Conservation (phyloP, 345 rosid species). For the Corchorus capsularis region DNA sequence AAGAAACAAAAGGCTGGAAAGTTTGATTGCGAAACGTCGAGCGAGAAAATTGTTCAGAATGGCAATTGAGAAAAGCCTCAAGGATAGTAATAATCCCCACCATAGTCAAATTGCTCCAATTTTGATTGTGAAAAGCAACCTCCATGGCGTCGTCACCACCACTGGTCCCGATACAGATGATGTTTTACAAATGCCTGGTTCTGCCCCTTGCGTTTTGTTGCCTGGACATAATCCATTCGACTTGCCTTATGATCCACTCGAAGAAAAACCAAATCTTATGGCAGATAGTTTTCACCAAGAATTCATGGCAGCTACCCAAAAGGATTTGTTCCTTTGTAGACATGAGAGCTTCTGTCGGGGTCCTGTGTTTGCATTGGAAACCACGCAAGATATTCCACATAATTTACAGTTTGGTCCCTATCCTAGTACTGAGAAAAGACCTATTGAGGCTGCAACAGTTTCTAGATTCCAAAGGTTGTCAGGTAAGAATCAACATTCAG, state of each 20-base stretch:
- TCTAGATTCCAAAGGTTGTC: conserved; percentile 18
- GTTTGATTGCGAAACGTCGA: conserved; percentile 66
- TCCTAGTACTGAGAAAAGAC: conserved; percentile 18
- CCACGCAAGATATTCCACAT: conserved; percentile 31
- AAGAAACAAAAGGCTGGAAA: conserved; percentile 77
- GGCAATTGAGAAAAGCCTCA: conserved; percentile 44
- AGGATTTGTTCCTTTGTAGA: conserved; percentile 61
- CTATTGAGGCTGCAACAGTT: conserved; percentile 11
- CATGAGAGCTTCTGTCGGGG: conserved; percentile 71
- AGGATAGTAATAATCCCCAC: conserved; percentile 30
- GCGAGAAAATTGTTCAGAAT: conserved; percentile 54
- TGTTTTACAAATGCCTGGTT: conserved; percentile 56
- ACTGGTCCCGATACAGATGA: conserved; percentile 32
- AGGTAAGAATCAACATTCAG: conserved; percentile 24
- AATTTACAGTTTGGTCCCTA: not conserved
- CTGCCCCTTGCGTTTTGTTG: conserved; percentile 80
- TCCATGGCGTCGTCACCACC: conserved; percentile 32
- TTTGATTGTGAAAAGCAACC: conserved; percentile 39
- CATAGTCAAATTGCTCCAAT: conserved; percentile 45
- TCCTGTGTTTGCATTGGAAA: conserved; percentile 35
- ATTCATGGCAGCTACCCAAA: conserved; percentile 48
- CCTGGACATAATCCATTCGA: conserved; percentile 77
- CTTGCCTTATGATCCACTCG: conserved; percentile 75
- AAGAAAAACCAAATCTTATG: conserved; percentile 75
- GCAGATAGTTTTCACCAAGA: conserved; percentile 72